Evolutionary conservation across 495 filamentous ascomycete genomes (phyloP), one percentile per base, ranked within the genome.

Genomic region (Talaromyces adpressus): DNA sequence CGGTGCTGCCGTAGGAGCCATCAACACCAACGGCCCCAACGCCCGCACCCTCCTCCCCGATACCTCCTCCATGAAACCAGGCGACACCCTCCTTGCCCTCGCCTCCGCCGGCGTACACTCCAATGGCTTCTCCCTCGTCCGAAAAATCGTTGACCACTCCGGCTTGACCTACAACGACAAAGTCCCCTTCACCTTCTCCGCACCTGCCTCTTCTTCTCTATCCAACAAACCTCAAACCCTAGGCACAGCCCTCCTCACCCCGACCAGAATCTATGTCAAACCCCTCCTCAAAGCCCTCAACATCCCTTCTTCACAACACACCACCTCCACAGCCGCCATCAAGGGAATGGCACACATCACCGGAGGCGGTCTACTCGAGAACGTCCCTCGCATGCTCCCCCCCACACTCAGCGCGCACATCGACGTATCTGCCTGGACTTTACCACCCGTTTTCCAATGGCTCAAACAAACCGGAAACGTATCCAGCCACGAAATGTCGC

Each of bases 261-360:
- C 91, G 0, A 95, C 90, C 12, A 79, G 85, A 51, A 93, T 95
- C 73, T 95, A 95, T 75, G 90, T 93, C 62, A 84, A 84, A 66
- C 75, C 87, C 14, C 73, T 92, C 39, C 82, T 98, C 18, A 82
- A 82, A 47, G 84, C 89, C 0, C 79, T 81, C 59, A 64, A 69
- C 51, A 52, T 71, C 58, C 74, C 71, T 0, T 66, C 71, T 23
- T 45, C 68, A 6, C 86, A 6, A 72, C 79, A 56, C 76, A 82
- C 56, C 74, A 77, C 52, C 72, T 86, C 29, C 68, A 92, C 69
- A 86, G 88, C 73, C 87, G 90, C 66, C 84, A 96, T 97, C 70
- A 93, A 93, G 76, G 94, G 94, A 65, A 89, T 97, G 71, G 87
- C 93, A 6, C 94, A 98, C 72, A 97, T 98, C 77, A 98, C 94